Base-by-base conservation (phyloP, 2,329 filamentous ascomycete genomes). In the Colletotrichum nymphaeae region DNA sequence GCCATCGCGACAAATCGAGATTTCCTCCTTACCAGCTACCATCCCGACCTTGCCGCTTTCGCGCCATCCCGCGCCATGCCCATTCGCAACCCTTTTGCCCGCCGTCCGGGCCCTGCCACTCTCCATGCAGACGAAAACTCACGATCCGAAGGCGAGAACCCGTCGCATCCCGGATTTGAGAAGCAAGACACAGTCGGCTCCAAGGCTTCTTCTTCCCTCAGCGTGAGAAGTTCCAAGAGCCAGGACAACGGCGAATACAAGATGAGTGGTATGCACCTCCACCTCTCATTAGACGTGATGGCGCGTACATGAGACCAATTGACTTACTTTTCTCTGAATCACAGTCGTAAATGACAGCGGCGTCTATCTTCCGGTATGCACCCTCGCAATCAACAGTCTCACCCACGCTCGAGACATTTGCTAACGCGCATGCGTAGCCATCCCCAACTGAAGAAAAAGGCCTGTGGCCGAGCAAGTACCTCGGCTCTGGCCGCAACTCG, bases 261-360 rank as follows among this genome's bases (percentile, higher is more conserved):
- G 84, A 89, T 95, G 89, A 94, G 93, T 83, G 93, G 93, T 94
- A 89, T 79, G 91, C 83, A 59, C 70, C 35, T 46, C 16, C 16
- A 8, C 37, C 37, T 14, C 16, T 12, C 32, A 35, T 35, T 16
- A 26, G 26, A 32, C 32, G 3, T 42, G 5, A 19, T 42, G 28
- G 68, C 32, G 24, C 46, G 28, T 57, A 62, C 77, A 78, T 78
- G 76, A 77, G 76, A 79, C 72, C 73, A 73, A 60, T 74, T 74
- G 22, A 71, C 76, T 80, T 73, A 82, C 78, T 59, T 76, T 58
- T 70, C 70, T 64, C 35, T 52, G 8, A 11, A 6, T 32, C 59
- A 63, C 81, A 98, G 96, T 98, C 76, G 97, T 98, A 82, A 97
- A 97, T 81, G 95, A 97, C 84, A 97, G 94, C 82, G 96, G 96